Percentiles rank a stretch among this genome's conserved stretches.
Conservation (phyloP, 2,329 filamentous ascomycete genomes). For the Botryotinia narcissicola region DNA sequence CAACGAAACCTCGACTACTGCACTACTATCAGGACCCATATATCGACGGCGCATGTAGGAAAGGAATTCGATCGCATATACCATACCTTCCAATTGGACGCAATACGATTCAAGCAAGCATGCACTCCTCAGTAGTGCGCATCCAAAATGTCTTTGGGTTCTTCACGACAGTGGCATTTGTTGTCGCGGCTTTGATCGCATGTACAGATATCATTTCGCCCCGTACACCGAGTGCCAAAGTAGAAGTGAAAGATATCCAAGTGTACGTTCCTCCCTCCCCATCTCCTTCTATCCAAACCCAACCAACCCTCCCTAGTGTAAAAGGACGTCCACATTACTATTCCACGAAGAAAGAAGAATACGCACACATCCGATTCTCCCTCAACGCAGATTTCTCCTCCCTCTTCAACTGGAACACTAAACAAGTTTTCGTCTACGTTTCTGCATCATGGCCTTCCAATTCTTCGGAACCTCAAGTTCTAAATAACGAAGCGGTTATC, state of each 20-base stretch:
- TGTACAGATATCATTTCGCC: conserved; percentile 71
- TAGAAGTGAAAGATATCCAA: conserved; percentile 74
- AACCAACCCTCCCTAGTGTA: conserved; percentile 52
- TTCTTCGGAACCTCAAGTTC: conserved; percentile 28
- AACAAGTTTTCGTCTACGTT: conserved; percentile 95
- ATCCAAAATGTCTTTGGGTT: conserved; percentile 93
- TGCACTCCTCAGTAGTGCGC: conserved; percentile 86
- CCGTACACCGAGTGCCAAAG: conserved; percentile 62
- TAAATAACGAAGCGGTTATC: conserved; percentile 73
- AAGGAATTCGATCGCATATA: neutral
- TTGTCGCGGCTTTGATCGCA: conserved; percentile 75
- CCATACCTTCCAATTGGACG: neutral
- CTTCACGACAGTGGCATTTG: conserved; percentile 92
- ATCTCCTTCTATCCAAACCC: neutral
- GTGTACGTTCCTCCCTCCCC: conserved; percentile 59
- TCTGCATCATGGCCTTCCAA: conserved; percentile 67
- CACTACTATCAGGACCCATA: neutral
- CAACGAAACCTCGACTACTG: neutral
- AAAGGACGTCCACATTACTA: conserved; percentile 96
- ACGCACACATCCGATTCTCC: conserved; percentile 90
- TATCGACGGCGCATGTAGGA: conserved; percentile 9
- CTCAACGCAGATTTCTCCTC: conserved; percentile 86
- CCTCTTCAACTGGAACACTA: conserved; percentile 99
- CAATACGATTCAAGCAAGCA: conserved; percentile 1
- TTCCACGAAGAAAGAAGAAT: conserved; percentile 87